Evolutionary conservation across 73 alveolate species (phyloP), one percentile per base, ranked within the genome.

Genomic region (Diophrys sp.): DNA sequence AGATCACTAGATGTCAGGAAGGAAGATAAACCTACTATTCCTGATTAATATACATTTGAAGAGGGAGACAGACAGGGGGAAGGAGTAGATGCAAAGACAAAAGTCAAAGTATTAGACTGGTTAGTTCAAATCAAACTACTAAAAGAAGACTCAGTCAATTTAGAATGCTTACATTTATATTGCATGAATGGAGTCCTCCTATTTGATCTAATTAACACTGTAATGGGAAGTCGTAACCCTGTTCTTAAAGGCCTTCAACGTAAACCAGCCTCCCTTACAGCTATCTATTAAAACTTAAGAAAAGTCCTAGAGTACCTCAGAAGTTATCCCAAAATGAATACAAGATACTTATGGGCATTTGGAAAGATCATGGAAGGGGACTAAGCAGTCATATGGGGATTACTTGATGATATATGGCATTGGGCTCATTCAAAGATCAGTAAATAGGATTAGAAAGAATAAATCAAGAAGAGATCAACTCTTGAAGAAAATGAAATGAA

Each of bases 101-200:
- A 86, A 33, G 34, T 53, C 55, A 79, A 67, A 55, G 29, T 86
- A 26, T 56, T 86, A n/a, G 77, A 76, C 33, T 86, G 93, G 93
- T 76, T 86, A 14, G 78, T 29, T 28, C 83, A 79, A 0, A 85
- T 86, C 14, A 86, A 79, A 25, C 68, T 86, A 24, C 30, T 86
- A 25, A 79, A 70, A 34, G 31, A 67, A 28, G 74, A 78, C 29
- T 76, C 85, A 0, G 83, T 70, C 74, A 66, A 71, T 2, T 30
- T 84, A 0, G 56, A 67, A 44, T 84, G 77, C 74, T 56, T 89
- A 27, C 92, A 91, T 23, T 66, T 69, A 26, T 89, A 75, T 68
- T 89, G 96, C 75, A 68, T 79, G 55, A 89, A 76, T 69, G 96
- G 96, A 2, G 96, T 84, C 28, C 33, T 89, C 27, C 72, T 89